Evolutionary conservation across 306 rosid species (phyloP), one percentile per base, ranked within the genome.

Genomic region (Prunus fruticosa): DNA sequence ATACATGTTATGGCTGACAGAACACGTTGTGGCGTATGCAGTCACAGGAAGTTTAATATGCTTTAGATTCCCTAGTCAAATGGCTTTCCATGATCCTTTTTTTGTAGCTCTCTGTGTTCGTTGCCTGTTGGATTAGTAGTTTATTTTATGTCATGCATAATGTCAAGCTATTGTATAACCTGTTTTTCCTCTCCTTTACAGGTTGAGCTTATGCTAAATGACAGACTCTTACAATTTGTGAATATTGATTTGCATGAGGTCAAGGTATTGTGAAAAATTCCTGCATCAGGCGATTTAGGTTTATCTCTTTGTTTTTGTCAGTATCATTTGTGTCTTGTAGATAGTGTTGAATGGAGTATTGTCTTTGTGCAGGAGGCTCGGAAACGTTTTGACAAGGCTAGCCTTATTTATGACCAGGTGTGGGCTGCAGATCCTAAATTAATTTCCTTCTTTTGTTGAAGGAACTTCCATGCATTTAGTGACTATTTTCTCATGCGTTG

Each of bases 141-240:
- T 66, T 19, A n/a, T 66, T 66, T 46, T 3, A 11, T 43, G 20
- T 43, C 28, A n/a, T 46, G 63, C 67, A 27, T 16, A 38, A 25
- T 64, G 65, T 41, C 19, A 67, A 50, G 67, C 61, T 67, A 8
- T 71, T 73, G 64, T 80, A 46, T 85, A 81, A 89, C 82, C 38
- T 76, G 58, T 72, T 49, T 76, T 82, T 64, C 67, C 71, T 70
- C 70, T 30, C 10, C 73, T 38, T 64, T 49, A 74, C 92, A 96
- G 99, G 97, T 96, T 84, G 99, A 96, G 84, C 98, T 89, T 81
- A 92, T 96, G 91, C 89, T 96, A 78, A 96, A 96, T 76, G 99
- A 96, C 88, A 92, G 99, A 88, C 87, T 96, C 82, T 89, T 91
- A 71, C 99, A 93, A 70, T 96, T 96, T 85, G 99, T 88, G 79